A percentile compares a stretch with the other conserved stretches of the same genome.
phyloP scores from a whole-genome alignment of 2,329 filamentous ascomycete species.

The Fusarium gaditjirri region DNA sequence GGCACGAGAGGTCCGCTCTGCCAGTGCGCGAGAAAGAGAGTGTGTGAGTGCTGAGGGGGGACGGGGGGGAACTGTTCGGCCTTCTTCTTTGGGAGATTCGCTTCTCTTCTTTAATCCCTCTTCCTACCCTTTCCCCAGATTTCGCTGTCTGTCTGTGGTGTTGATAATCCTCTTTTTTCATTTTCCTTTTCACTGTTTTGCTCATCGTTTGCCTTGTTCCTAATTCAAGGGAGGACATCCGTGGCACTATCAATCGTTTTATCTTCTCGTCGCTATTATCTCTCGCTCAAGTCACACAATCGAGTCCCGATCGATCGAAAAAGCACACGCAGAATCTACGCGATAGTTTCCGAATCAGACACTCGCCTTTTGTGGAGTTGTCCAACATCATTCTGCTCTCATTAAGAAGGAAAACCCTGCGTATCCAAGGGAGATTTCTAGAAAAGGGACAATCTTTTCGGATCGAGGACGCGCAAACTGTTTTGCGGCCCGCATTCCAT shows the following conservation, averaged over 20 bases:
- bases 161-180: conserved; percentile 23
- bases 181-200: conserved; percentile 18
- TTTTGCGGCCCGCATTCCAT: conserved; percentile 36
- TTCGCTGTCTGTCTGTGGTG: conserved; percentile 9
- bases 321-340: conserved; percentile 7
- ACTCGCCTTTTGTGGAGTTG: conserved; percentile 1
- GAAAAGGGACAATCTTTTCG: not conserved
- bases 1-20: conserved; percentile 27
- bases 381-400: conserved; percentile 12
- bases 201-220: conserved; percentile 11
- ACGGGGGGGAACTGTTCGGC: not conserved
- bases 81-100: conserved; percentile 1
- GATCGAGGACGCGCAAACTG: conserved; percentile 34
- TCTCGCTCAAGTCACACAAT: conserved; percentile 32
- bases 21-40: not conserved
- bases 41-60: not conserved
- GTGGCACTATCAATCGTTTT: conserved; percentile 26
- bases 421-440: conserved; percentile 3
- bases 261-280: not conserved
- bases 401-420: conserved; percentile 11
- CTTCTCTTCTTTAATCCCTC: conserved; percentile 36
- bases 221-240: conserved; percentile 9
- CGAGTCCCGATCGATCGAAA: conserved; percentile 28
- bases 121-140: conserved; percentile 15
- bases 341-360: conserved; percentile 3